A percentile compares a stretch with the other conserved stretches of the same genome.
phyloP scores from a whole-genome alignment of 208 protist species.

The Novymonas esmeraldas region DNA sequence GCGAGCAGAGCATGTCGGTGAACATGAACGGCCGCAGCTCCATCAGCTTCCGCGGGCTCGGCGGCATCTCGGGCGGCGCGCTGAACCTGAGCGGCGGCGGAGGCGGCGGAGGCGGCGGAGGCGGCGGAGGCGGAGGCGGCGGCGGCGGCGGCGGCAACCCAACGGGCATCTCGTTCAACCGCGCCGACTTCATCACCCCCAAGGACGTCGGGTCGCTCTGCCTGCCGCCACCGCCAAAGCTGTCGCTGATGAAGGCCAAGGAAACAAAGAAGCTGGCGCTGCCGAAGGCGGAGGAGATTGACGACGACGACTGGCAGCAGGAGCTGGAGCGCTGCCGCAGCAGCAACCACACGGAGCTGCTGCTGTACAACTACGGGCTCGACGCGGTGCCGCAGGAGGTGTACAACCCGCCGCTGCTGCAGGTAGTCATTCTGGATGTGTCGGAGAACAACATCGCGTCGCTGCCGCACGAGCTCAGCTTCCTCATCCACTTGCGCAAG shows the following conservation, averaged over 20 bases:
- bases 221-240: conserved; percentile 21
- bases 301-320: conserved; percentile 73
- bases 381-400: conserved; percentile 66
- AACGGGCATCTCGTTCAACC: conserved; percentile 12
- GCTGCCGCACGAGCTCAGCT: conserved; percentile 76
- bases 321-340: conserved; percentile 69
- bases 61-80: conserved; percentile 4
- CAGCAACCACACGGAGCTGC: conserved; percentile 48
- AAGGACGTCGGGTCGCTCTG: conserved; percentile 19
- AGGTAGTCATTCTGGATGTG: conserved; percentile 70
- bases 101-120: too few species aligned
- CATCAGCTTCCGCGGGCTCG: conserved; percentile 30
- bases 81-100: neutral
- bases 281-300: conserved; percentile 71
- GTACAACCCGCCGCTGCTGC: conserved; percentile 69
- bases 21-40: conserved; percentile 37
- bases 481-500: conserved; percentile 61
- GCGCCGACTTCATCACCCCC: conserved; percentile 15
- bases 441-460: conserved; percentile 71
- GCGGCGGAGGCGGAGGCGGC: too few species aligned
- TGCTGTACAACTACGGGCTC: conserved; percentile 76
- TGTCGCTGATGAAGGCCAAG: conserved; percentile 33
- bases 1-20: conserved; percentile 34
- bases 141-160: neutral
- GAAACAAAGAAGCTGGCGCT: conserved; percentile 44